These are phyloP conservation scores for Trichoderma asperelloides DNA, from an alignment of 495 filamentous ascomycete genomes.

Conservation along the genomic window DNA sequence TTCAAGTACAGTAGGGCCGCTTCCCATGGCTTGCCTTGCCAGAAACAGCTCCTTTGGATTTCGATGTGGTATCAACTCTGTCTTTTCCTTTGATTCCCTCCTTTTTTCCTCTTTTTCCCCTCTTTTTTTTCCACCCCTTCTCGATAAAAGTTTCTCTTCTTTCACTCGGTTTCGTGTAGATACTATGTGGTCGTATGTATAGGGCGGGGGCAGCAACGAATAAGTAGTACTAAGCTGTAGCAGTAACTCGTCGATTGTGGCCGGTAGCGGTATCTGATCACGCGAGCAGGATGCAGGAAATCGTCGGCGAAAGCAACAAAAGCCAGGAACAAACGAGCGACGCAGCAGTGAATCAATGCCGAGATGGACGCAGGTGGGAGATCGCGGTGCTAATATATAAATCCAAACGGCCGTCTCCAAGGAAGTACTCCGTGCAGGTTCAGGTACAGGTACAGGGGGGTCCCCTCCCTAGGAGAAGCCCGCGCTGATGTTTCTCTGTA, in stretches of 20 bases:
- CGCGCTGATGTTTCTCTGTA: neutral
- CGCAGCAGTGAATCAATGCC: neutral
- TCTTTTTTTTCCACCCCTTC: neutral
- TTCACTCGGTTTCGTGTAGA: neutral
- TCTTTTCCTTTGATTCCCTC: neutral
- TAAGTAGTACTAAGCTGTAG: neutral
- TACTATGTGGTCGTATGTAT: neutral
- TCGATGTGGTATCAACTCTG: neutral
- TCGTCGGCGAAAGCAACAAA: neutral
- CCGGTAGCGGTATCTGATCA: slow-evolving; percentile 4
- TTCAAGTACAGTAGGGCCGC: neutral
- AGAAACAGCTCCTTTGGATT: neutral
- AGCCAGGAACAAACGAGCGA: neutral
- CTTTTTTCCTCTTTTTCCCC: neutral
- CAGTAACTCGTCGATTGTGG: neutral
- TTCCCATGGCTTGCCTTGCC: neutral
- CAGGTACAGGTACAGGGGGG: no score
- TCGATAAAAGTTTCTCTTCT: neutral
- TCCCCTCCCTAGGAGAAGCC: neutral
- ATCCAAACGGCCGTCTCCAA: neutral
- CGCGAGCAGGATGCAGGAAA: neutral
- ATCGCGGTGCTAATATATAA: slow-evolving; percentile 1
- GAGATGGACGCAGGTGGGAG: neutral
- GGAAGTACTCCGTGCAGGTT: neutral
- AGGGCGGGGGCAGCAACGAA: neutral